A percentile compares a stretch with the other conserved stretches of the same genome.
Conservation (phyloP, 108 stramenopile species). For the Pseudonitzschia multistriata region DNA sequence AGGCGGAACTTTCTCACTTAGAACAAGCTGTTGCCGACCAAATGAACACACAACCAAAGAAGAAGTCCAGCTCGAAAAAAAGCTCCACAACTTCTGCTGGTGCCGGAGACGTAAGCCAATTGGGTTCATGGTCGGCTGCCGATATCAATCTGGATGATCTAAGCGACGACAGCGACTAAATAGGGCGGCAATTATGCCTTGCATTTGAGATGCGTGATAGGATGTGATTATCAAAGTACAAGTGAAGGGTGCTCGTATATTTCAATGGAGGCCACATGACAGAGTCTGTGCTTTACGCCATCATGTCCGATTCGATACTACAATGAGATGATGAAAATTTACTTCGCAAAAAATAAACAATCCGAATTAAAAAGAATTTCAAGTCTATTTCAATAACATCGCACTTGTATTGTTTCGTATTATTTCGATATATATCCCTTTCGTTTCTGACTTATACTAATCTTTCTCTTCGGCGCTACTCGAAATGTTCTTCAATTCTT, state of each 20-base stretch:
- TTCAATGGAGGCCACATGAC: too few species aligned
- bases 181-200: neutral
- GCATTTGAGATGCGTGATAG: neutral
- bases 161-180: constrained; percentile 18
- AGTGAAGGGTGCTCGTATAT: too few species aligned
- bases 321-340: too few species aligned
- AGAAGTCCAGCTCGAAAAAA: constrained; percentile 35
- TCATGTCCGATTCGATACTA: too few species aligned
- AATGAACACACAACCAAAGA: constrained; percentile 48
- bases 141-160: constrained; percentile 14
- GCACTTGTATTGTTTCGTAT: neutral
- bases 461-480: constrained; percentile 16
- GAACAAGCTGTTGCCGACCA: constrained; percentile 79
- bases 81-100: neutral
- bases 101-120: neutral
- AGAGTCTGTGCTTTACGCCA: too few species aligned
- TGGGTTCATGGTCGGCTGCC: neutral
- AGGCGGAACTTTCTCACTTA: constrained; percentile 64
- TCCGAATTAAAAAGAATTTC: neutral
- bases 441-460: neutral
- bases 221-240: too few species aligned
- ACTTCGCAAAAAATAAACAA: too few species aligned
- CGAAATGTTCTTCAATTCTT: constrained; percentile 36
- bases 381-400: neutral
- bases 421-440: neutral